Evolutionary conservation across 495 filamentous ascomycete species (phyloP).

Genomic region (Aspergillus nidulans): DNA sequence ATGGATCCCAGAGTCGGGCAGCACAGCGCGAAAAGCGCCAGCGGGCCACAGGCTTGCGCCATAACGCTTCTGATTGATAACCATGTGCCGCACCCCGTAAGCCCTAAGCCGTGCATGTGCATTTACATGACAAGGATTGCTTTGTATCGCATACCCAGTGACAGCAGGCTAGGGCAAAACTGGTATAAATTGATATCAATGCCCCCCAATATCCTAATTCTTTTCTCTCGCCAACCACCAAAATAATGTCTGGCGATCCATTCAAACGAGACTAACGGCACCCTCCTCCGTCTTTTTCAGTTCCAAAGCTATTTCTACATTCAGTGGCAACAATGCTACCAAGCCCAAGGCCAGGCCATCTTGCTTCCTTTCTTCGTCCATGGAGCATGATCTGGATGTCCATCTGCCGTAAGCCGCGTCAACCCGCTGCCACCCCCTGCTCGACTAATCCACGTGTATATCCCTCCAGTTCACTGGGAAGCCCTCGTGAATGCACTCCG

Average conservation of each 20-base stretch:
- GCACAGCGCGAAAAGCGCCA: no score
- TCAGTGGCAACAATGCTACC: background rate
- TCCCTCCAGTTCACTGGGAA: conserved; percentile 19
- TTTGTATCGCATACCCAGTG: no score
- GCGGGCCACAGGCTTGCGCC: no score
- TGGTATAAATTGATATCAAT: background rate
- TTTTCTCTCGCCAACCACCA: background rate
- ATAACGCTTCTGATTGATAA: no score
- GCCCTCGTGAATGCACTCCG: conserved; percentile 19
- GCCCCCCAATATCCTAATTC: background rate
- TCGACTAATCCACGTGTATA: conserved; percentile 1
- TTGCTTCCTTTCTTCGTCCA: conserved; percentile 16
- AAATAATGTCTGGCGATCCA: background rate
- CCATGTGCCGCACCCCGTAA: no score
- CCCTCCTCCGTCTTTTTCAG: background rate
- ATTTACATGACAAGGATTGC: no score
- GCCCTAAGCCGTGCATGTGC: no score
- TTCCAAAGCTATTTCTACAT: background rate
- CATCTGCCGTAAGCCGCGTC: conserved; percentile 12
- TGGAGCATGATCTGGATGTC: conserved; percentile 21
- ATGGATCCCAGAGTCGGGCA: no score
- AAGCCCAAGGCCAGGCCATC: conserved; percentile 4
- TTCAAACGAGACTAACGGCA: background rate
- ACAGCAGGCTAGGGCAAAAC: background rate
- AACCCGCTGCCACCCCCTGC: background rate